Base-by-base conservation (phyloP, 805 yeast species). In the Starmerella potacharoeniae region DNA sequence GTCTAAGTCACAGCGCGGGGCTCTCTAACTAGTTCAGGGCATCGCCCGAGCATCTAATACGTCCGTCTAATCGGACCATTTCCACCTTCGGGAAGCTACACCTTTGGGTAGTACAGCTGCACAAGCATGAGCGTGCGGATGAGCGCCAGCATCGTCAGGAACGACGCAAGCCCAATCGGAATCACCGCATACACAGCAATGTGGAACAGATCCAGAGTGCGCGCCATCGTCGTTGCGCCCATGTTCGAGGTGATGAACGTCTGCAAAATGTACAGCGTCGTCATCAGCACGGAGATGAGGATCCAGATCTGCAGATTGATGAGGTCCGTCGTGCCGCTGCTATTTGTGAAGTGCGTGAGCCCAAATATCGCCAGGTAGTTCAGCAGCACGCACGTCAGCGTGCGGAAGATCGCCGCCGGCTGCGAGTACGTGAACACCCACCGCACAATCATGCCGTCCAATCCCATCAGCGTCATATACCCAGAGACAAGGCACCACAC, bases 121-220 rank as follows among this genome's bases (percentile, higher is more conserved):
- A 88, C 74, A 30, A 89, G 86, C 60, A 89, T 74, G 50, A 89
- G 71, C 49, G 85, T 79, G 57, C 97, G 71, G 16, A 91, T 71
- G 40, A 91, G 71, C 0, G 90, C 93, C 39, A 89, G 74, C 95
- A 90, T 87, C 3, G 97, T 89, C 29, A 90, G 70, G 64, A 93
- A 91, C 62, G 96, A 86, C 5, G 97, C 97, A 57, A 91, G 65
- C 0, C 98, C 97, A 16, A 91, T 88, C 0, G 98, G 98, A n/a
- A 91, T 96, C 42, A 91, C 98, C 2, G 97, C 97, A 71, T 87
- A 91, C 1, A 91, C 97, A 0, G 86, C 88, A 50, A 93, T 86
- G 62, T 85, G 86, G 68, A 88, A 87, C 54, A 90, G 75, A 67
- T 91, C 95, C 57, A 90, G 86, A 37, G 89, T 83, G 53, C 96